Base-by-base conservation (phyloP, 2,329 filamentous ascomycete species). In the Aspergillus felis region DNA sequence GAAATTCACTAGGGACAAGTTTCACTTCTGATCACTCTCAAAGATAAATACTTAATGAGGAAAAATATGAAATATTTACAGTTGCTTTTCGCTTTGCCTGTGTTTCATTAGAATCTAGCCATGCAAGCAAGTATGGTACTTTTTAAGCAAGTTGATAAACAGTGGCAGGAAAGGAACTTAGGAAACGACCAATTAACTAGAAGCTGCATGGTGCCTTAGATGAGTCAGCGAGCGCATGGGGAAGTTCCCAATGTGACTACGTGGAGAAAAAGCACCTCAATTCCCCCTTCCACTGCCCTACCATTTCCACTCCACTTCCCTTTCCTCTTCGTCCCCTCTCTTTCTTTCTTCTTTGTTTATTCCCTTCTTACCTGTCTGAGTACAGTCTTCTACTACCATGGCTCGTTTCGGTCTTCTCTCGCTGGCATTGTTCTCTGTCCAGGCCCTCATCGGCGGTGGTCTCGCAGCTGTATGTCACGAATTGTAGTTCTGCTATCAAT, bases 381-480 rank as follows among this genome's bases (percentile, higher is more conserved):
- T 51, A 12, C 20, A 38, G 14, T 47, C 48, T 55, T 51, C 10
- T 22, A 51, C 57, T 74, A 80, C 73, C 72, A 94, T 94, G 90
- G 85, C 87, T 78, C 85, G 84, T 71, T 82, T 90, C 76, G 87
- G 86, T 78, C 82, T 89, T 69, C 85, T 89, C 67, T 81, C 88
- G 58, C 79, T 93, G 68, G 87, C 87, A 66, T 78, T 92, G 61
- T 79, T 91, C 75, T 88, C 89, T 61, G 79, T 90, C 68, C 84
- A 86, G 73, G 82, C 87, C 65, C 79, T 89, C 64, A 82, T 84
- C 73, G 86, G 83, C 67, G 81, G 85, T 66, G 86, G 86, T 59
- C 82, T 86, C 69, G 80, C 77, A 58, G 79, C 81, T 68, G 84
- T 88, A 80, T 71, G 85, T 81, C 64, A 59, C 28, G 10, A 60